These are phyloP conservation scores for Euphorbia schlechtendalii DNA, from an alignment of 441 rosid genomes.

Conservation along the genomic window DNA sequence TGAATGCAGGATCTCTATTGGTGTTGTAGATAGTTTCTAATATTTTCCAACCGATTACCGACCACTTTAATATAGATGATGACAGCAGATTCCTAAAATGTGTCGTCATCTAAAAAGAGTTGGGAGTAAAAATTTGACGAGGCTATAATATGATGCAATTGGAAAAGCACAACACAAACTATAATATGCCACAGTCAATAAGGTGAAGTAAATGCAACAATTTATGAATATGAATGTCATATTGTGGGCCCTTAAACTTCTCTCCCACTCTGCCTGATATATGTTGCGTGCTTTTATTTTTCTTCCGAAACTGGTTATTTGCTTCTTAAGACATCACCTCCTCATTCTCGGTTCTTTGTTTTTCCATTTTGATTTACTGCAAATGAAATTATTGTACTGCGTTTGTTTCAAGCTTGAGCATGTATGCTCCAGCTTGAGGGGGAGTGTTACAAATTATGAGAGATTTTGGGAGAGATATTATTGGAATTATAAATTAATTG, in stretches of 20 bases:
- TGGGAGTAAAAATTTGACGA: background rate
- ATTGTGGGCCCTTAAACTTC: background rate
- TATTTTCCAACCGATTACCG: background rate
- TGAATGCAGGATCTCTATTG: background rate
- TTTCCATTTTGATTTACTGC: too few species aligned
- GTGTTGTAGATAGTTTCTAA: conserved; percentile 5
- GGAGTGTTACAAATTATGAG: too few species aligned
- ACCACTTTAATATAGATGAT: conserved; percentile 1
- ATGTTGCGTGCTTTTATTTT: background rate
- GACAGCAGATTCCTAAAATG: background rate
- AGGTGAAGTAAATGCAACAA: background rate
- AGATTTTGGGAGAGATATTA: too few species aligned
- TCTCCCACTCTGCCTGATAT: background rate
- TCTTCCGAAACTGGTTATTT: too few species aligned
- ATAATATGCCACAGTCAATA: background rate
- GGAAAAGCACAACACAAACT: background rate
- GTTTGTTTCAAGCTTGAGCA: too few species aligned
- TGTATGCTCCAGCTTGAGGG: too few species aligned
- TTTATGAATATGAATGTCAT: background rate
- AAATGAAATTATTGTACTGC: too few species aligned
- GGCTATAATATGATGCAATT: background rate
- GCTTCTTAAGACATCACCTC: too few species aligned
- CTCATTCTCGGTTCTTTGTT: too few species aligned
- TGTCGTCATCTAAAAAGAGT: background rate
- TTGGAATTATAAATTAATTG: too few species aligned